Percentiles rank a stretch among this genome's conserved stretches.
Evolutionary conservation across 2,329 filamentous ascomycete species (phyloP).

Genomic region (Penicillium sp.): DNA sequence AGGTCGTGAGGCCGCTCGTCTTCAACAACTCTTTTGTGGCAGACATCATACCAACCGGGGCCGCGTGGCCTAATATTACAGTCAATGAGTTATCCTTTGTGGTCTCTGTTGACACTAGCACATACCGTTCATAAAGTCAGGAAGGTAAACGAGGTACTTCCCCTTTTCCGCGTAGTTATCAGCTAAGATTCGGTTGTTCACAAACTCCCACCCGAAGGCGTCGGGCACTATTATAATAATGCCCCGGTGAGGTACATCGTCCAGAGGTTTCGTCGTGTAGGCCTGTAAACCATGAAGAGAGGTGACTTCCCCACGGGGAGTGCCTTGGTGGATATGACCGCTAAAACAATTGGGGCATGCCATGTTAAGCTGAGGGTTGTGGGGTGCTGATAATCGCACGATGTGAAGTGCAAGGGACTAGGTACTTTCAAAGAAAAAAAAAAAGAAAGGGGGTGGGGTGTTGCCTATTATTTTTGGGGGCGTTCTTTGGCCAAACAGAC

Average conservation of each 20-base stretch:
- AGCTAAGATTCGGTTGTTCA: slow-evolving; percentile 54
- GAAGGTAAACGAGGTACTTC: slow-evolving; percentile 52
- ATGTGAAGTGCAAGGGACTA: neutral
- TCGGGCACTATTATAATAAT: slow-evolving; percentile 57
- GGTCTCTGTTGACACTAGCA: neutral
- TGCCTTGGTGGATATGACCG: neutral
- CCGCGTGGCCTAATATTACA: neutral
- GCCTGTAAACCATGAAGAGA: neutral
- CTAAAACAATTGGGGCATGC: neutral
- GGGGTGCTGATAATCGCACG: no score
- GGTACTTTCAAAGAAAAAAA: neutral
- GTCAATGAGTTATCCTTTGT: neutral
- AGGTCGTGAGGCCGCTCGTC: neutral
- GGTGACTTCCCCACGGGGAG: neutral
- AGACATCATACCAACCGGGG: neutral
- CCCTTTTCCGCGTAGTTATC: slow-evolving; percentile 55
- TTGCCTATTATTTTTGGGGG: neutral
- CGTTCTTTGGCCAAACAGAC: neutral
- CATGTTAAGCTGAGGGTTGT: neutral
- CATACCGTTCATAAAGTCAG: slow-evolving; percentile 56
- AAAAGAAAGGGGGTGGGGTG: neutral
- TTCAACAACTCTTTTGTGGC: neutral
- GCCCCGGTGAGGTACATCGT: slow-evolving; percentile 28
- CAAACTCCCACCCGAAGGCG: slow-evolving; percentile 55
- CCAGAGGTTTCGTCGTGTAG: neutral